These are phyloP conservation scores for Starmera quercuum DNA, from an alignment of 805 yeast species.

Conservation along the genomic window DNA sequence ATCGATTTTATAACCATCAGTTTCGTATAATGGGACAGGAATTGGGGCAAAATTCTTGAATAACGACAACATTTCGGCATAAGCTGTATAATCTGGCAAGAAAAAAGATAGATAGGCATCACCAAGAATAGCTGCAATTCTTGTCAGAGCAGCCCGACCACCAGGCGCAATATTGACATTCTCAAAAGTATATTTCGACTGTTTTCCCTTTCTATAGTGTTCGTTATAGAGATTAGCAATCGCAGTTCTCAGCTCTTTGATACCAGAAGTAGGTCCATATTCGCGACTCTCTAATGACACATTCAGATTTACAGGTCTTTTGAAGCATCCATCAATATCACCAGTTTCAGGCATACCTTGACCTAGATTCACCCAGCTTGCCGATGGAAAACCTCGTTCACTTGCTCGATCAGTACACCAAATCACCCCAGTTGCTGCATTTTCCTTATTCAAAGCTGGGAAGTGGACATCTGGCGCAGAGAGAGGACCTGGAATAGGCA, in stretches of 20 bases:
- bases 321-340: constrained; percentile 49
- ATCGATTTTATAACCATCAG: constrained; percentile 49
- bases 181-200: constrained; percentile 49
- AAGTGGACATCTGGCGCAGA: constrained; percentile 36
- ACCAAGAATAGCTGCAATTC: constrained; percentile 52
- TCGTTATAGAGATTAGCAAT: constrained; percentile 51
- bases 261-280: constrained; percentile 55
- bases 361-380: constrained; percentile 50
- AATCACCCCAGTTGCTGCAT: constrained; percentile 54
- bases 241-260: constrained; percentile 45
- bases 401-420: constrained; percentile 59
- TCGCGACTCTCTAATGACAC: constrained; percentile 43
- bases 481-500: constrained; percentile 42
- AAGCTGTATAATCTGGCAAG: constrained; percentile 58
- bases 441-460: constrained; percentile 53
- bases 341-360: constrained; percentile 65
- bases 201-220: constrained; percentile 39
- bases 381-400: constrained; percentile 42
- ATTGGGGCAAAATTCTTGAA: constrained; percentile 58
- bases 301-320: constrained; percentile 40
- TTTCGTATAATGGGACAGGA: constrained; percentile 52
- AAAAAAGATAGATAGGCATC: constrained; percentile 55
- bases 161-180: constrained; percentile 61
- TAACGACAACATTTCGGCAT: constrained; percentile 55
- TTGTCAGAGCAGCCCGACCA: constrained; percentile 54